Evolutionary conservation across 768 basidiomycete genomes (phyloP).

Genomic region (Pleurotus giganteus): DNA sequence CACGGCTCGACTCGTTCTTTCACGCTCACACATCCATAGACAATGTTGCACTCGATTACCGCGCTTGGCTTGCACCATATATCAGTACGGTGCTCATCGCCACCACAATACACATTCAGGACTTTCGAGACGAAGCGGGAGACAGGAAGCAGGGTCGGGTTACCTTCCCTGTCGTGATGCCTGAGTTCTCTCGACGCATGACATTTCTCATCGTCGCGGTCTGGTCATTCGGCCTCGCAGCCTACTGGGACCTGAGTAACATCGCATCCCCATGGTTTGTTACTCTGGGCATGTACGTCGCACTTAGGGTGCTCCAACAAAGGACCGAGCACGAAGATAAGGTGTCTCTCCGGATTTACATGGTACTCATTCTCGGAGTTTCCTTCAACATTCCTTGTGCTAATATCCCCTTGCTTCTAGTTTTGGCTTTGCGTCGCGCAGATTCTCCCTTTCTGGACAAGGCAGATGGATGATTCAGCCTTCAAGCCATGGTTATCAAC

Average conservation of each 20-base stretch:
- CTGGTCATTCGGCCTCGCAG: slow-evolving; percentile 9
- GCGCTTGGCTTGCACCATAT: slow-evolving; percentile 7
- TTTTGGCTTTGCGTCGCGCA: slow-evolving; percentile 8
- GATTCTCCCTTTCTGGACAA: slow-evolving; percentile 7
- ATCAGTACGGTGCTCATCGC: slow-evolving; percentile 11
- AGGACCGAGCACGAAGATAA: slow-evolving; percentile 7
- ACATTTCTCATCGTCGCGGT: slow-evolving; percentile 1
- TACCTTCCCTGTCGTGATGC: slow-evolving; percentile 13
- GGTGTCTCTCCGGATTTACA: slow-evolving; percentile 8
- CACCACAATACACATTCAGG: slow-evolving; percentile 13
- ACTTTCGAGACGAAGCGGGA: slow-evolving; percentile 13
- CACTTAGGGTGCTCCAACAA: slow-evolving; percentile 3
- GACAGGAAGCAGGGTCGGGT: slow-evolving; percentile 12
- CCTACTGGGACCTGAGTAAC: slow-evolving; percentile 5
- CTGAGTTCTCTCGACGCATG: slow-evolving; percentile 7
- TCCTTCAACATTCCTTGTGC: not conserved
- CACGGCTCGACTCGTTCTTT: not conserved
- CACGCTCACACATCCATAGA: not conserved
- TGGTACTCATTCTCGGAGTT: not conserved
- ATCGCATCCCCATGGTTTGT: slow-evolving; percentile 3
- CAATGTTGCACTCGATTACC: not conserved
- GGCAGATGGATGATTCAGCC: not conserved
- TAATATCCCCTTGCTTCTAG: not conserved
- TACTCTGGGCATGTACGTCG: slow-evolving; percentile 8
- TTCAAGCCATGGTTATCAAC: not conserved